Percentiles rank a stretch among this genome's conserved stretches.
Conservation (phyloP, 768 basidiomycete genomes). For the Boletus pseudopeckii region DNA sequence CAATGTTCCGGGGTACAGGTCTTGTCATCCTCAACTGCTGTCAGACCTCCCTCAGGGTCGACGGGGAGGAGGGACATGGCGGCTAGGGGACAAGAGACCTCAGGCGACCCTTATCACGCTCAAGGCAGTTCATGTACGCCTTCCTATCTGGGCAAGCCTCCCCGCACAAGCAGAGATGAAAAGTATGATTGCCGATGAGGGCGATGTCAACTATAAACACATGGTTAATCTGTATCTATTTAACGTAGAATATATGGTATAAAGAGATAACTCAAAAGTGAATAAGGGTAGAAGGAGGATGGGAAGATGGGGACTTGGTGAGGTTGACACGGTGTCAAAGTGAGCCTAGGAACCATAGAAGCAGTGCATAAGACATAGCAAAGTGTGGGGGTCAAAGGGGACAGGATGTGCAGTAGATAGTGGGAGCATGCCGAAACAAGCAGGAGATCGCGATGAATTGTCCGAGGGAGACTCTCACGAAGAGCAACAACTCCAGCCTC, state of each 20-base stretch:
- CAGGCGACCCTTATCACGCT: background rate
- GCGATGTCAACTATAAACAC: conserved; percentile 32
- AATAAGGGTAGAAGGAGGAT: conserved; percentile 27
- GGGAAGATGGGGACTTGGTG: conserved; percentile 10
- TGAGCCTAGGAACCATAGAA: conserved; percentile 22
- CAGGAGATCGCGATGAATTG: conserved; percentile 7
- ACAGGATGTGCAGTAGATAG: conserved; percentile 14
- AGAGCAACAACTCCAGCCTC: conserved; percentile 70
- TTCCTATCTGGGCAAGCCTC: conserved; percentile 30
- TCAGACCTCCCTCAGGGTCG: conserved; percentile 41
- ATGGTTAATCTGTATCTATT: conserved; percentile 35
- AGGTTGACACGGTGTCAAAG: conserved; percentile 21
- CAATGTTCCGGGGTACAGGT: conserved; percentile 73
- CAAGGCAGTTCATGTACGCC: conserved; percentile 1
- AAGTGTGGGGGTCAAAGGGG: conserved; percentile 16
- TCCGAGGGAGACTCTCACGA: conserved; percentile 26
- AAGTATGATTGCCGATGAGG: conserved; percentile 6
- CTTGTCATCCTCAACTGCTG: conserved; percentile 38
- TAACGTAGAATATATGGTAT: conserved; percentile 40
- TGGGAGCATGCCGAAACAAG: conserved; percentile 21
- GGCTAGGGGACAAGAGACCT: conserved; percentile 24
- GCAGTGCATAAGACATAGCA: conserved; percentile 30
- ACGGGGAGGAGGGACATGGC: conserved; percentile 57
- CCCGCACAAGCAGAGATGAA: background rate
- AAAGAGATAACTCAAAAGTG: conserved; percentile 37